These are phyloP conservation scores for Corylus americana DNA, from an alignment of 306 rosid genomes.

Conservation along the genomic window DNA sequence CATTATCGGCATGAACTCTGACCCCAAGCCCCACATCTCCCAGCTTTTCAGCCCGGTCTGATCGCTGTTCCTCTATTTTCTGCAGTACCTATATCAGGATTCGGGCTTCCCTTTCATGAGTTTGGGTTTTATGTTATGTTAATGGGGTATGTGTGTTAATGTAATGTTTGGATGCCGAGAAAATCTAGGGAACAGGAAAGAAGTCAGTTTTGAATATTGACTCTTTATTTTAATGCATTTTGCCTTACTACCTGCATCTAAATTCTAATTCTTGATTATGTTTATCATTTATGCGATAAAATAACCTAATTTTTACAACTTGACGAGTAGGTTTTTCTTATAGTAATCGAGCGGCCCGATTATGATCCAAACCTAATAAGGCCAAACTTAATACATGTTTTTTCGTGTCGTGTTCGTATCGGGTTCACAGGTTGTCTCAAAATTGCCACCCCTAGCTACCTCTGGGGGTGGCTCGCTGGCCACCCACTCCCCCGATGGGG, in stretches of 20 bases:
- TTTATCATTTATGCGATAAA: neutral
- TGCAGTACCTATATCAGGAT: neutral
- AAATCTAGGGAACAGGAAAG: neutral
- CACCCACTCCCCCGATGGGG: no score
- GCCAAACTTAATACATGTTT: no score
- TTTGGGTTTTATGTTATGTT: neutral
- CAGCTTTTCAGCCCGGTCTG: constrained; percentile 97
- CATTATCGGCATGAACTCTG: constrained; percentile 91
- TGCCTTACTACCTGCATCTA: neutral
- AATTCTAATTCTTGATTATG: neutral
- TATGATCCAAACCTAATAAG: no score
- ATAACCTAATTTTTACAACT: neutral
- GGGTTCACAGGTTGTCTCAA: no score
- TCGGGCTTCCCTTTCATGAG: neutral
- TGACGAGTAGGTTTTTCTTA: no score
- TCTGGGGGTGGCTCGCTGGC: no score
- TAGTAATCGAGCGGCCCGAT: no score
- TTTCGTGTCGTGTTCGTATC: no score
- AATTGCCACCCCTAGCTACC: no score
- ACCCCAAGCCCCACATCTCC: constrained; percentile 80
- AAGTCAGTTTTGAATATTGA: neutral
- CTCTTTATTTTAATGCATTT: neutral
- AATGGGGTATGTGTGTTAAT: neutral
- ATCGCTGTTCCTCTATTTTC: constrained; percentile 9
- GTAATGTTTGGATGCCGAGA: neutral